Evolutionary conservation across 2,329 filamentous ascomycete genomes (phyloP), one percentile per base, ranked within the genome.

Genomic region (Parastagonospora nodorum): DNA sequence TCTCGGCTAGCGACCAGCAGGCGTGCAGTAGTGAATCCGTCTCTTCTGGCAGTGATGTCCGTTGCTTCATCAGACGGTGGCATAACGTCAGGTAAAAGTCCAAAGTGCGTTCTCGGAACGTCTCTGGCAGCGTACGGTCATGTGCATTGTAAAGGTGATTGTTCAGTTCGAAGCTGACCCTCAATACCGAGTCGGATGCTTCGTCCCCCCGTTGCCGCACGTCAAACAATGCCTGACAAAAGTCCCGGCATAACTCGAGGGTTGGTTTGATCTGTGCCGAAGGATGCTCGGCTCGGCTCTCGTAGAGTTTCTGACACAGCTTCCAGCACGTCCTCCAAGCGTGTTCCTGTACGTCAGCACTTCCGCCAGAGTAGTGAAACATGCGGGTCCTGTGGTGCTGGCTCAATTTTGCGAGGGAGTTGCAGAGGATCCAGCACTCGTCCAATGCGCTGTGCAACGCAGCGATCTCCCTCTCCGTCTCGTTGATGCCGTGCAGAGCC

Each of bases 301-400:
- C 85, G 69, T 97, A 97, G 2, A 97, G 82, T 50, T 89, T 88
- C 69, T 96, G 90, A 68, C 92, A 97, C 19, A 97, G 78, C 63
- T 88, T 89, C 93, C 92, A 97, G 75, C 92, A 97, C 55, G 88
- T 89, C 72, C 89, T 91, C 93, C 92, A 97, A 0, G 92, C 92
- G 63, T 88, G 88, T 69, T 96, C 90, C 67, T 96, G 89, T 27
- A 88, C 84, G 59, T 91, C 88, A 1, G 88, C 87, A 9, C 85
- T 87, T 24, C 65, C 64, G 10, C 86, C 87, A 1, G 88, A 87
- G 61, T 84, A 88, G 70, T 85, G 86, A 72, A 94, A 93, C 29
- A 92, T 87, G 15, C 89, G 83, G 61, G 90, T 84, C 27, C 91
- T 85, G 67, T 96, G 90, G 57, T 88, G 88, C 14, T 89, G 92